These are phyloP conservation scores for Aspergillus heteromorphus DNA, from an alignment of 495 filamentous ascomycete genomes.

Conservation along the genomic window DNA sequence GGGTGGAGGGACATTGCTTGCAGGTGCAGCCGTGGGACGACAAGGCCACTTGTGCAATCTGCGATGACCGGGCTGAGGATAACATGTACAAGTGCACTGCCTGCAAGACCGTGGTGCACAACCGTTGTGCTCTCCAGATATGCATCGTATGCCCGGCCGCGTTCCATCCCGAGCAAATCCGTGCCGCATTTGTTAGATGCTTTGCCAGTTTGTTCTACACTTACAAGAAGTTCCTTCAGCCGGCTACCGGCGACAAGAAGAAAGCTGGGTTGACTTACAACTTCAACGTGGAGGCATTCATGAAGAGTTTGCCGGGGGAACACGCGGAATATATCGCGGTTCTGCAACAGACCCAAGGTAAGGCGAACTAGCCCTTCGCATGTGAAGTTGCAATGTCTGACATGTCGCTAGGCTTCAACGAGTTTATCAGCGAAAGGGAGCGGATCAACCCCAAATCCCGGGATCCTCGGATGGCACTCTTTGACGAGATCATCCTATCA, in stretches of 20 bases:
- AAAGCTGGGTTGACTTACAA: slow-evolving; percentile 79
- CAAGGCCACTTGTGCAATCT: slow-evolving; percentile 71
- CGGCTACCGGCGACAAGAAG: slow-evolving; percentile 76
- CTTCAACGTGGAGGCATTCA: slow-evolving; percentile 92
- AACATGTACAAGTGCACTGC: slow-evolving; percentile 80
- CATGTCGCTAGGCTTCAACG: slow-evolving; percentile 67
- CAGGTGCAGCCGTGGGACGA: slow-evolving; percentile 64
- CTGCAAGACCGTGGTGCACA: slow-evolving; percentile 73
- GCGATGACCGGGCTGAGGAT: slow-evolving; percentile 85
- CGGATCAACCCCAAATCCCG: slow-evolving; percentile 38
- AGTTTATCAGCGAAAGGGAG: slow-evolving; percentile 94
- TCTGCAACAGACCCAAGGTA: slow-evolving; percentile 91
- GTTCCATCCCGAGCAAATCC: slow-evolving; percentile 84
- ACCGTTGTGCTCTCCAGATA: slow-evolving; percentile 73
- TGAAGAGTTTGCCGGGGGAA: slow-evolving; percentile 84
- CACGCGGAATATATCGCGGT: slow-evolving; percentile 83
- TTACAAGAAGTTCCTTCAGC: slow-evolving; percentile 77
- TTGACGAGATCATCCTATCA: slow-evolving; percentile 91
- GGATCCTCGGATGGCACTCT: slow-evolving; percentile 73
- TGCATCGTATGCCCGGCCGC: slow-evolving; percentile 84
- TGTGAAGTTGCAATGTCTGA: not conserved
- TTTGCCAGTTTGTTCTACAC: slow-evolving; percentile 94
- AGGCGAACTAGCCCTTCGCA: slow-evolving; percentile 11
- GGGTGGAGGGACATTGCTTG: slow-evolving; percentile 93
- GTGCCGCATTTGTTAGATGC: slow-evolving; percentile 89